phyloP scores from a whole-genome alignment of 768 basidiomycete genomes.

The Cyclocybe cylindracea region DNA sequence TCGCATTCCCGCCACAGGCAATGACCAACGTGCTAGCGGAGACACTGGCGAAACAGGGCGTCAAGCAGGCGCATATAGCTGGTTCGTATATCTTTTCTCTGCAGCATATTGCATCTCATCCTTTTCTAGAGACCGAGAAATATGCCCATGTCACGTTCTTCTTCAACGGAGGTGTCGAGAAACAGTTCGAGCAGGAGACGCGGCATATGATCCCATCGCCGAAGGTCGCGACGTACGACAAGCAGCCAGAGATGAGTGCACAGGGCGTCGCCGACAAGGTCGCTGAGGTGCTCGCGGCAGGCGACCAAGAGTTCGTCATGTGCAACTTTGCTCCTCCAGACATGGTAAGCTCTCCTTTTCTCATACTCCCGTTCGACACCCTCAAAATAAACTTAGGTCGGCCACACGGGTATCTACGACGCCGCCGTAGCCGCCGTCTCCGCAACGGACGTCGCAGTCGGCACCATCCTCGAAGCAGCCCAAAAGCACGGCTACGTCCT shows the following conservation, averaged over 20 bases:
- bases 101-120: not conserved
- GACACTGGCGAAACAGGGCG: conserved; percentile 76
- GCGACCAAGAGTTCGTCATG: conserved; percentile 88
- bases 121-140: conserved; percentile 82
- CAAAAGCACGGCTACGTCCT: conserved; percentile 85
- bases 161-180: conserved; percentile 96
- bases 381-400: conserved; percentile 54
- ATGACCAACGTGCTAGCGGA: conserved; percentile 97
- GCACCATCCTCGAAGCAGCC: conserved; percentile 84
- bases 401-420: conserved; percentile 90
- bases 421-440: conserved; percentile 88
- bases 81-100: conserved; percentile 39
- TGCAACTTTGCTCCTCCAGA: conserved; percentile 98
- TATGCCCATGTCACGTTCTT: conserved; percentile 98
- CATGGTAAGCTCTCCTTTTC: conserved; percentile 56
- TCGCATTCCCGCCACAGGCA: conserved; percentile 91
- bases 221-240: conserved; percentile 93
- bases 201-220: conserved; percentile 89
- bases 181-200: conserved; percentile 83
- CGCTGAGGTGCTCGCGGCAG: conserved; percentile 74
- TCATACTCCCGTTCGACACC: not conserved
- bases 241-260: conserved; percentile 87
- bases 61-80: conserved; percentile 89
- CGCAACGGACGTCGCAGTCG: conserved; percentile 89
- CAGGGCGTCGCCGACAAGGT: conserved; percentile 90